Evolutionary conservation across 202 grass and related monocot species (phyloP), one percentile per base, ranked within the genome.

Genomic region (Bolboschoenoplectus hybrid): DNA sequence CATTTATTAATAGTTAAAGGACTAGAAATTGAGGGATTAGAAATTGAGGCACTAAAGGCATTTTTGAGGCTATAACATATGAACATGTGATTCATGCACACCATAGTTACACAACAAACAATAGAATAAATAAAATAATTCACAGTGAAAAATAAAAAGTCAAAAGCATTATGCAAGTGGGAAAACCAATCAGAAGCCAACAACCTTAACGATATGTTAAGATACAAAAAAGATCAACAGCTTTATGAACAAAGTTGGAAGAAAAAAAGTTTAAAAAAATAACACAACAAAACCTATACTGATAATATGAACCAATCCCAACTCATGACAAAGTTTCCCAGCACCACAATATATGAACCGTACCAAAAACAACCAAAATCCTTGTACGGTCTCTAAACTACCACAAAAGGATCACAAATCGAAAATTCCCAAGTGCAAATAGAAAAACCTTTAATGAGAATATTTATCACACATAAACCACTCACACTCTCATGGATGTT

Each of bases 391-490:
- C 53, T n/a, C 13, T 47, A 65, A 70, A 20, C 52, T 9, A 85
- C 39, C 17, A 50, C 8, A 65, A 67, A 51, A 82, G 14, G 0
- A 82, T 50, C 32, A 35, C 62, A 67, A 38, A 35, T 55, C 36
- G 1, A 40, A 70, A 65, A 44, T 45, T 63, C 4, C 3, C 17
- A 66, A 82, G 62, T 81, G 10, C 39, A 82, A 82, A 62, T 43
- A 66, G 7, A 13, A 66, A 82, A 12, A 17, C 2, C 26, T 46
- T 32, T 47, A 20, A 82, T 3, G 26, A 65, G 17, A 44, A 60
- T 82, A 82, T 82, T 6, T 64, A 44, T 80, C 81, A 84, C 65
- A 71, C 65, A 56, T 39, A 80, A 79, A 2, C 35, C 35, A 34
- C 11, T 51, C 9, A 7, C 47, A 55, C 20, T 38, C 51, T 50